phyloP scores from a whole-genome alignment of 768 basidiomycete species.

The Suillus subalutaceus region DNA sequence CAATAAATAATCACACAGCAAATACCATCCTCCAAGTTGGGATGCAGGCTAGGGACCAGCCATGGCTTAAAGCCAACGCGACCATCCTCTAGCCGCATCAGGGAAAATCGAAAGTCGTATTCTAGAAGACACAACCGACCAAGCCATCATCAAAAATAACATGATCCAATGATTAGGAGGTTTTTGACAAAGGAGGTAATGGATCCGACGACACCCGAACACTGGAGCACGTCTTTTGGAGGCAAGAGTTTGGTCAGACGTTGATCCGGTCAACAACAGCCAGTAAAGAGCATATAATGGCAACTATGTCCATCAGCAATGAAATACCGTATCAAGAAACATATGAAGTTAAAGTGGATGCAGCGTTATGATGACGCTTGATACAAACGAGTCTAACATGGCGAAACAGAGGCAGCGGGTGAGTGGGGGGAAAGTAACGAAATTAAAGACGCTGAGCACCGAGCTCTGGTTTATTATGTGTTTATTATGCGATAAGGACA shows the following conservation, averaged over 20 bases:
- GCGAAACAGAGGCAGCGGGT: not conserved
- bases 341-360: not conserved
- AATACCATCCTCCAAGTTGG: not conserved
- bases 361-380: not conserved
- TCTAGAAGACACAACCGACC: not conserved
- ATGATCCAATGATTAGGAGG: not conserved
- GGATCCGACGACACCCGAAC: not conserved
- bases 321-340: not conserved
- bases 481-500: not conserved
- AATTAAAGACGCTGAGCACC: not conserved
- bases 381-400: not conserved
- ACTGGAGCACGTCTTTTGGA: not conserved
- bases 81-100: not conserved
- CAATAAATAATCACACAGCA: not conserved
- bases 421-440: not conserved
- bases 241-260: too few species aligned
- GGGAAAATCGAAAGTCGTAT: not conserved
- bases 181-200: not conserved
- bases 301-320: not conserved
- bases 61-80: not conserved
- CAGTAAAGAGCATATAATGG: not conserved
- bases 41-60: not conserved
- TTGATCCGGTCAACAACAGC: not conserved
- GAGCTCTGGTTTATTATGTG: not conserved
- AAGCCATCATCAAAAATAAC: not conserved